Evolutionary conservation across 352 stramenopile genomes (phyloP).

Genomic region (Lagenidium giganteum): DNA sequence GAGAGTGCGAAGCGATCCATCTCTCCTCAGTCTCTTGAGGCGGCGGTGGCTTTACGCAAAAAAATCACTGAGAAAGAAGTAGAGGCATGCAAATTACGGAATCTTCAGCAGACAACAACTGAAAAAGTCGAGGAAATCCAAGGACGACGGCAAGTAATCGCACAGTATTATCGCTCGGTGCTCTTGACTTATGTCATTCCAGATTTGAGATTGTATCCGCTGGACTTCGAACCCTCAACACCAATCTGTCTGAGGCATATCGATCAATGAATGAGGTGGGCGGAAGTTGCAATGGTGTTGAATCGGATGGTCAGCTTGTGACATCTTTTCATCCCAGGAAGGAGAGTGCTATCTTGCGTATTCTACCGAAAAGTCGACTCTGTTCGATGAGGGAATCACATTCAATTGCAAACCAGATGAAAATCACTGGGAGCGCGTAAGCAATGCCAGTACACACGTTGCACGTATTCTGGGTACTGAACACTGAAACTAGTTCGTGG

Average conservation of each 20-base stretch:
- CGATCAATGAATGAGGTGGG: slow-evolving; percentile 22
- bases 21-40: too few species aligned
- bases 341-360: slow-evolving; percentile 33
- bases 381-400: slow-evolving; percentile 27
- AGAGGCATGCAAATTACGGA: too few species aligned
- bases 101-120: too few species aligned
- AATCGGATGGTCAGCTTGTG: slow-evolving; percentile 4
- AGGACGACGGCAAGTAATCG: too few species aligned
- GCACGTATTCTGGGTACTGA: too few species aligned
- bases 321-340: slow-evolving; percentile 13
- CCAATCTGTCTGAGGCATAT: slow-evolving; percentile 21
- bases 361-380: slow-evolving; percentile 21
- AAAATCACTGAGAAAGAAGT: too few species aligned
- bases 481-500: slow-evolving; percentile 38
- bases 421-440: slow-evolving; percentile 28
- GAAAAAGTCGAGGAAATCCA: too few species aligned
- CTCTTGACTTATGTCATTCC: background rate
- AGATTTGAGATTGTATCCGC: slow-evolving; percentile 7
- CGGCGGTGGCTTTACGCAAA: too few species aligned
- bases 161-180: background rate
- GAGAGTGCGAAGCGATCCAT: too few species aligned
- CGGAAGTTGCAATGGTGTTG: too few species aligned
- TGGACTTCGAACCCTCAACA: slow-evolving; percentile 14
- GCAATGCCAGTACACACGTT: too few species aligned
- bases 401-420: slow-evolving; percentile 41